Evolutionary conservation across 148 eudicot genomes (phyloP).

Genomic region (Vaccinium myrtillus): DNA sequence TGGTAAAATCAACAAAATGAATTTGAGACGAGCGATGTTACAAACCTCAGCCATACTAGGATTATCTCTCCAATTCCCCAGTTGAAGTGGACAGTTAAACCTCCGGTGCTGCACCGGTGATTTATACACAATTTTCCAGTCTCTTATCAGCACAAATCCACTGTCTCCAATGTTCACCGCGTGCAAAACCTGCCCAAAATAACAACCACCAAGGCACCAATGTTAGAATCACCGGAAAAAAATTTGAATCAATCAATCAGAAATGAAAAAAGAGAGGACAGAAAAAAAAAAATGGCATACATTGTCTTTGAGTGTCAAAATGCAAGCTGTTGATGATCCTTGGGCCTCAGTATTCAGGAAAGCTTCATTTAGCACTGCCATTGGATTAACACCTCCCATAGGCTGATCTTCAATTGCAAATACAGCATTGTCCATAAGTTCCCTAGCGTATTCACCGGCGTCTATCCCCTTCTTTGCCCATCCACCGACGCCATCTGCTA

Average conservation of each 20-base stretch:
- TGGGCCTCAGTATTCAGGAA: neutral
- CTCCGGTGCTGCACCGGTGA: conserved; percentile 12
- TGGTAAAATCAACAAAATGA: neutral
- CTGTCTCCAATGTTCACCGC: conserved; percentile 21
- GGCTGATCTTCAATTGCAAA: neutral
- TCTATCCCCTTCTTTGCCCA: conserved; percentile 12
- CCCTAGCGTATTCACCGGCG: conserved; percentile 13
- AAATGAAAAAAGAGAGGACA: neutral
- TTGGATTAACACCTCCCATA: neutral
- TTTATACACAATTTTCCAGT: neutral
- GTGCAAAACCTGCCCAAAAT: neutral
- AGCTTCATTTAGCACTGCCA: neutral
- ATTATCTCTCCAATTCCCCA: neutral
- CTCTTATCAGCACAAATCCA: conserved; percentile 7
- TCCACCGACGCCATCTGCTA: conserved; percentile 23
- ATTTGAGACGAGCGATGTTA: neutral
- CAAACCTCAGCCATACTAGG: conserved; percentile 10
- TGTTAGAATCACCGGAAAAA: neutral
- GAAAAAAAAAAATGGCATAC: neutral
- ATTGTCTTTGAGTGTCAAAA: neutral
- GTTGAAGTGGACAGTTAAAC: conserved; percentile 12
- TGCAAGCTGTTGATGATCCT: conserved; percentile 24
- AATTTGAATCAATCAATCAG: neutral
- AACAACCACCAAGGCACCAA: neutral
- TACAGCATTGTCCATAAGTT: neutral